phyloP scores from a whole-genome alignment of 768 basidiomycete genomes.

The Butyriboletus loyo region DNA sequence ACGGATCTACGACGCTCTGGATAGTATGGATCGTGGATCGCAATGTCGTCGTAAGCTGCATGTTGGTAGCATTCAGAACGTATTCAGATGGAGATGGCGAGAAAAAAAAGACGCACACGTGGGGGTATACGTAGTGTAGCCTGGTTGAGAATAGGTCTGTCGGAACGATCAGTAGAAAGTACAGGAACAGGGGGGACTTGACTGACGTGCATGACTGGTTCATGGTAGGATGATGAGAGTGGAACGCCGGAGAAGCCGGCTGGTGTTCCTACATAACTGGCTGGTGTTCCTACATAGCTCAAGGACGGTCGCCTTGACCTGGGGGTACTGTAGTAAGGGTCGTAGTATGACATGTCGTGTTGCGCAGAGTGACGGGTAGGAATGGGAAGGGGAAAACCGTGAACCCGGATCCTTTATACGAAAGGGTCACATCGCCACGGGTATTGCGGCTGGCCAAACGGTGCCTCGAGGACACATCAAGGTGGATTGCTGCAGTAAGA shows the following conservation, averaged over 20 bases:
- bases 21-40: constrained; percentile 51
- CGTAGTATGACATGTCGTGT: constrained; percentile 47
- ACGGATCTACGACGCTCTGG: constrained; percentile 19
- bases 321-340: constrained; percentile 33
- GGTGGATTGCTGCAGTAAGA: constrained; percentile 13
- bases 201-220: constrained; percentile 42
- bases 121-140: constrained; percentile 47
- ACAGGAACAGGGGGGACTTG: neutral
- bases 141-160: constrained; percentile 39
- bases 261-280: constrained; percentile 28
- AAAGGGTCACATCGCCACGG: constrained; percentile 9
- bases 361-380: constrained; percentile 9
- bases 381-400: neutral
- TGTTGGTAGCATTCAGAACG: neutral
- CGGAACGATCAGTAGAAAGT: constrained; percentile 4
- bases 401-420: constrained; percentile 24
- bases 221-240: constrained; percentile 39
- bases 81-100: neutral
- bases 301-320: constrained; percentile 34
- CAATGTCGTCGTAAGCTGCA: constrained; percentile 56
- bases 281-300: constrained; percentile 30
- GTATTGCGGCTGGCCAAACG: constrained; percentile 13
- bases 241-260: constrained; percentile 22
- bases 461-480: constrained; percentile 32
- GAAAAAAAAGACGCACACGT: constrained; percentile 35